Evolutionary conservation across 495 filamentous ascomycete genomes (phyloP).

Genomic region (Daldinia concentrica): DNA sequence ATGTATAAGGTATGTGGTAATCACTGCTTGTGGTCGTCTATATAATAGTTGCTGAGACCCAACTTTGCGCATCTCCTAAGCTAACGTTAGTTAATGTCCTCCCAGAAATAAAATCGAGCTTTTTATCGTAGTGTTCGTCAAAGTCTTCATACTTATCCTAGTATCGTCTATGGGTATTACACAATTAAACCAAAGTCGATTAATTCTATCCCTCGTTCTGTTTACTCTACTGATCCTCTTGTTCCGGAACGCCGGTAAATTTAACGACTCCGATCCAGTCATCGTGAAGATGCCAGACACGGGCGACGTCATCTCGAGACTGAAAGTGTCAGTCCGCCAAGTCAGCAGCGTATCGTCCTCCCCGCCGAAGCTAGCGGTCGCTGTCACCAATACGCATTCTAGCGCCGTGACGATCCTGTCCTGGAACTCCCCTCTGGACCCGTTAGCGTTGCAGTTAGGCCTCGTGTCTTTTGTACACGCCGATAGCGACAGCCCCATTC

Average conservation of each 20-base stretch:
- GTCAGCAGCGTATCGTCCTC: constrained; percentile 18
- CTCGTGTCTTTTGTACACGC: constrained; percentile 54
- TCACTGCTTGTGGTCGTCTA: too few species aligned
- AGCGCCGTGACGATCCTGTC: constrained; percentile 58
- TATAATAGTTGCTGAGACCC: neutral
- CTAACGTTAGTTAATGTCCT: neutral
- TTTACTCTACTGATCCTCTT: constrained; percentile 7
- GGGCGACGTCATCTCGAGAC: constrained; percentile 38
- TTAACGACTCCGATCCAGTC: constrained; percentile 20
- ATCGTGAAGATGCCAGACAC: constrained; percentile 27
- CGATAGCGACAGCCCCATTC: constrained; percentile 44
- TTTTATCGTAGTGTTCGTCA: neutral
- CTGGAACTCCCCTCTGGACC: constrained; percentile 62
- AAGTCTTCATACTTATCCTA: neutral
- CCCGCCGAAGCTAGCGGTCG: constrained; percentile 43
- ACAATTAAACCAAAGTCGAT: constrained; percentile 7
- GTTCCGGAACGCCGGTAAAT: constrained; percentile 23
- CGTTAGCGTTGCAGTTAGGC: constrained; percentile 56
- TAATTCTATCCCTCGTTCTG: constrained; percentile 7
- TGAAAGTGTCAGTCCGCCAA: constrained; percentile 46
- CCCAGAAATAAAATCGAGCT: neutral
- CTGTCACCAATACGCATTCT: constrained; percentile 54
- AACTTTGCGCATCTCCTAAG: neutral
- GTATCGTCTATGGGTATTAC: constrained; percentile 14
- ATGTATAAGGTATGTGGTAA: neutral